A percentile compares a stretch with the other conserved stretches of the same genome.
Conservation (phyloP, 2,329 filamentous ascomycete species). For the Drechslerella stenobrocha region DNA sequence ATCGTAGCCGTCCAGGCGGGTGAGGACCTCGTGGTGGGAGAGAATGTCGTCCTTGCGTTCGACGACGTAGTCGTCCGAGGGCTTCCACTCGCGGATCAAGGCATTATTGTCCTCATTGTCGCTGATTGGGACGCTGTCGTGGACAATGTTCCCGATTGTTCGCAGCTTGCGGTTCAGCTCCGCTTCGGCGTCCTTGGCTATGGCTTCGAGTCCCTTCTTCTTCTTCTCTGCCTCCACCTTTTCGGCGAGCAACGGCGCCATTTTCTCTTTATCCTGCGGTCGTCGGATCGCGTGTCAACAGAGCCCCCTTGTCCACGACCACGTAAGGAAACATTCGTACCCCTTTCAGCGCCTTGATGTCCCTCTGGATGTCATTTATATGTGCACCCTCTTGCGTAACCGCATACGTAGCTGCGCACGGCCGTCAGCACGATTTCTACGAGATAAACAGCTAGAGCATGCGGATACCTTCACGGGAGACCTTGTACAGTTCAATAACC, state of each 20-base stretch:
- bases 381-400: constrained; percentile 78
- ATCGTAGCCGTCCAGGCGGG: constrained; percentile 86
- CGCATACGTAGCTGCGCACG: constrained; percentile 67
- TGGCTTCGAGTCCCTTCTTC: constrained; percentile 76
- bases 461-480: constrained; percentile 56
- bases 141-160: constrained; percentile 87
- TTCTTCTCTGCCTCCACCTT: constrained; percentile 77
- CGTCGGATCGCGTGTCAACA: not conserved
- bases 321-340: constrained; percentile 32
- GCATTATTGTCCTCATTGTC: constrained; percentile 87
- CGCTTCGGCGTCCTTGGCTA: constrained; percentile 73
- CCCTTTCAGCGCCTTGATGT: constrained; percentile 55
- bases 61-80: constrained; percentile 68
- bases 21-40: constrained; percentile 92
- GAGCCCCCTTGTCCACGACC: not conserved
- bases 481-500: constrained; percentile 82
- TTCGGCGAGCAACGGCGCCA: constrained; percentile 74
- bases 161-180: constrained; percentile 76
- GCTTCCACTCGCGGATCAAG: constrained; percentile 75
- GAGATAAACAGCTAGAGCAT: too few species aligned
- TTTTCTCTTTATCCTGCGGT: constrained; percentile 69
- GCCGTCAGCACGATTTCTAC: constrained; percentile 8
- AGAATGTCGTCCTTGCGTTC: constrained; percentile 75
- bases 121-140: constrained; percentile 80
- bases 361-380: constrained; percentile 87